These are phyloP conservation scores for Mucor racemosus DNA, from an alignment of 371 early-diverging fungal genomes.

Conservation along the genomic window DNA sequence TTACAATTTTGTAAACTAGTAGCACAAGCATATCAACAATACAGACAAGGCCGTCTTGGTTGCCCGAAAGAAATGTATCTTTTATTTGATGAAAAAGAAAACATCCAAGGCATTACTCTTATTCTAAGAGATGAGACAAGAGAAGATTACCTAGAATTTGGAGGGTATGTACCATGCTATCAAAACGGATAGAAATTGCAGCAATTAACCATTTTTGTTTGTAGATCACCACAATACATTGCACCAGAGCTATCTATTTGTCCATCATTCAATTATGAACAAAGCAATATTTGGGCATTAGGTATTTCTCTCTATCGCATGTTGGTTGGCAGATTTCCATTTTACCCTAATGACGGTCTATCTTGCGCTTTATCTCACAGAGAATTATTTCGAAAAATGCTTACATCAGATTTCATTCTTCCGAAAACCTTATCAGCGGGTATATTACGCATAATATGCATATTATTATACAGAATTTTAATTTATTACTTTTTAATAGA, in stretches of 20 bases:
- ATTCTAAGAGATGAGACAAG: conserved; percentile 12
- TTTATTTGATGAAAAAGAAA: conserved; percentile 22
- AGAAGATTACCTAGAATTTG: conserved; percentile 27
- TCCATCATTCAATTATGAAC: conserved; percentile 18
- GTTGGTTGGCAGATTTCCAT: conserved; percentile 42
- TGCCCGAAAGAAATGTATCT: conserved; percentile 20
- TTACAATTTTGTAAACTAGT: conserved; percentile 30
- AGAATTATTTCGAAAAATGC: conserved; percentile 42
- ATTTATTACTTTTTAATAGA: conserved; percentile 25
- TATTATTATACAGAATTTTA: background rate
- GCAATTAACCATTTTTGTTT: background rate
- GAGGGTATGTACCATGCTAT: conserved; percentile 16
- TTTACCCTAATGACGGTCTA: conserved; percentile 15
- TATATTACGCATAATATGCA: conserved; percentile 8
- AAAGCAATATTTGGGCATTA: conserved; percentile 45
- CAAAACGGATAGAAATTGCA: too few species aligned
- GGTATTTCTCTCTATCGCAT: conserved; percentile 18
- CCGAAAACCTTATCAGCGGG: conserved; percentile 39
- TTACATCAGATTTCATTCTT: conserved; percentile 36
- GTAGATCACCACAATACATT: conserved; percentile 43
- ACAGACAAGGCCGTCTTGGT: conserved; percentile 5
- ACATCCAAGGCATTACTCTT: conserved; percentile 23
- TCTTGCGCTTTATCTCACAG: conserved; percentile 20
- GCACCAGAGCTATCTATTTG: conserved; percentile 41
- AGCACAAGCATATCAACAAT: conserved; percentile 23